Evolutionary conservation across 345 rosid species (phyloP), one percentile per base, ranked within the genome.

Genomic region (Cardamine occulta): DNA sequence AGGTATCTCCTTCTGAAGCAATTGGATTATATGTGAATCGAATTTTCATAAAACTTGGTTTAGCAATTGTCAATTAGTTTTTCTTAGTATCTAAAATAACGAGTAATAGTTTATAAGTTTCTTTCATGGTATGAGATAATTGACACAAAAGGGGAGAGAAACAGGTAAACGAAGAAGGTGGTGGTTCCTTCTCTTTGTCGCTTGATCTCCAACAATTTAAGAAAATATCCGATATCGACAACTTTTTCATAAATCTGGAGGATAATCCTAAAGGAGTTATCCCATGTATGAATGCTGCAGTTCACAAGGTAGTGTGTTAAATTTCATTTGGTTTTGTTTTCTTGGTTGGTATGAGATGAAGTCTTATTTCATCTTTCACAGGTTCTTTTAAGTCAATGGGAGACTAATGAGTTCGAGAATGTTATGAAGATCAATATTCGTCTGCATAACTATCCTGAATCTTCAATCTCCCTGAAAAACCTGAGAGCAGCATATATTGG

Each of bases 401-500:
- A 78, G 28, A 78, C 70, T 67, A 67, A 48, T 63, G 74, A 70
- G 53, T 59, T 87, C 58, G 88, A 82, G 47, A 82, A 85, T 71
- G 84, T 70, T 49, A 54, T 73, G 83, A 94, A 81, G 84, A 83
- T 94, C 58, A 88, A 85, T 69, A 75, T 89, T 61, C 97, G 98
- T 60, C 87, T 87, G 34, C 79, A 90, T 77, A 91, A 88, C 70
- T 82, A 91, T 64, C 89, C 97, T 1, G 96, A 88, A 76, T 88
- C 98, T 75, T 74, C 85, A 77, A 91, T 90, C 79, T 87, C 90
- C 75, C 68, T 94, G 79, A 94, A 89, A 80, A 94, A 91, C 74
- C 80, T 91, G 42, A 94, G 88, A 81, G 98, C 98, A 28, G 97
- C 98, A 63, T 94, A 84, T 84, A 94, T 94, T 44, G 98, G 97